Conservation (phyloP, 768 basidiomycete genomes). For the Trametes coccinea region DNA sequence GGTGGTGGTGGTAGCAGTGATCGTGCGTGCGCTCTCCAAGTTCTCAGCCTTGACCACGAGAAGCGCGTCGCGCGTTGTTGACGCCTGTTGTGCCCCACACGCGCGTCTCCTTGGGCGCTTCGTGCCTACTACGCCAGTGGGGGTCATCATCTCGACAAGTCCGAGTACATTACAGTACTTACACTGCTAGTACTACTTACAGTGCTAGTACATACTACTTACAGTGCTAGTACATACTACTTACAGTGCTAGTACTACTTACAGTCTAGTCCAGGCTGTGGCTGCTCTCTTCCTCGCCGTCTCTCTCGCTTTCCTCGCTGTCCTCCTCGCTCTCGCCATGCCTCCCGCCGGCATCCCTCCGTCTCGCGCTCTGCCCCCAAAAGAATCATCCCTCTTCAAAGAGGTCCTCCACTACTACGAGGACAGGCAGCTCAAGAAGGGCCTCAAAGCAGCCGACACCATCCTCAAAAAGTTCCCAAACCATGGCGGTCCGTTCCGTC, state of each 20-base stretch:
- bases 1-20: neutral
- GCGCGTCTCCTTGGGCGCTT: neutral
- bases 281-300: neutral
- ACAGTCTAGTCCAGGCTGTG: neutral
- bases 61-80: constrained; percentile 28
- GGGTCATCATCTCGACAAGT: neutral
- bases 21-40: neutral
- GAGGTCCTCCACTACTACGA: constrained; percentile 89
- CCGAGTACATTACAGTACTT: neutral
- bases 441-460: constrained; percentile 85
- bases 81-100: constrained; percentile 10
- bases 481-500: constrained; percentile 79
- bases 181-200: too few relatives aligned
- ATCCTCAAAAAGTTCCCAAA: constrained; percentile 95
- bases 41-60: too few relatives aligned
- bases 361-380: constrained; percentile 69
- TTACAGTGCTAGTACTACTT: too few relatives aligned
- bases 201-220: neutral
- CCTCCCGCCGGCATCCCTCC: constrained; percentile 28
- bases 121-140: too few relatives aligned
- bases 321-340: constrained; percentile 22
- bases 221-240: too few relatives aligned
- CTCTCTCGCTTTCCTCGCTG: constrained; percentile 3
- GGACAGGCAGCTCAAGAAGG: constrained; percentile 84
- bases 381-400: constrained; percentile 84